A percentile compares a stretch with the other conserved stretches of the same genome.
Evolutionary conservation across 176 grass and related monocot genomes (phyloP).

Genomic region (Aegilops longissima): DNA sequence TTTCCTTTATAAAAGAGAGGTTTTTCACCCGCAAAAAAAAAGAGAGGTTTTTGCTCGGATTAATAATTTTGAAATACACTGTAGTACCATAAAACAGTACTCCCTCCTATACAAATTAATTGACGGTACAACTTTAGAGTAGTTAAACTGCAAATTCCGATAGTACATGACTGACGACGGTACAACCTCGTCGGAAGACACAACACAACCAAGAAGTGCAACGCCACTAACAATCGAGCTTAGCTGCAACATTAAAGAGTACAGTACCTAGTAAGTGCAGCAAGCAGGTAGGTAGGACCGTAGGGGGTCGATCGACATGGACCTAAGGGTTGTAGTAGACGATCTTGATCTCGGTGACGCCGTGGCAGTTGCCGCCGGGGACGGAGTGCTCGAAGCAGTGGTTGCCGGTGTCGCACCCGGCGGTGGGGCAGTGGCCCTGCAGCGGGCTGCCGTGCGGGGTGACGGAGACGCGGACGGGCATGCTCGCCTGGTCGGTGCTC

Average conservation of each 20-base stretch:
- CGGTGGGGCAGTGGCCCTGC: constrained; percentile 17
- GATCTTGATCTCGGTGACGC: constrained; percentile 51
- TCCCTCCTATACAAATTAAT: no score
- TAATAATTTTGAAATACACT: no score
- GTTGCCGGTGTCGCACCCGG: neutral
- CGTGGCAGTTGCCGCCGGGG: constrained; percentile 26
- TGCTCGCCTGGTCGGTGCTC: neutral
- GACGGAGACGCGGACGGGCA: neutral
- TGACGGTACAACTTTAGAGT: no score
- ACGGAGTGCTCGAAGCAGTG: neutral
- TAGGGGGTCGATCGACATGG: neutral
- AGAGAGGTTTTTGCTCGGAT: no score
- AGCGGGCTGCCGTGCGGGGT: constrained; percentile 23
- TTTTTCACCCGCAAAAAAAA: no score
- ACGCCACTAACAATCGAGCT: no score
- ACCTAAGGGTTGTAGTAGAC: constrained; percentile 37
- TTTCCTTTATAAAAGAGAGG: no score
- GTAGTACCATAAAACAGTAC: neutral
- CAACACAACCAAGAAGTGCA: no score
- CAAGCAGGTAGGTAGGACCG: neutral
- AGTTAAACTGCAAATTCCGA: neutral
- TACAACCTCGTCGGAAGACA: no score
- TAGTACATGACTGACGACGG: neutral
- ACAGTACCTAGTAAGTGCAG: neutral
- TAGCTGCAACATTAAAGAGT: no score